Evolutionary conservation across 306 rosid species (phyloP).

Genomic region (Leucaena leucocephala): DNA sequence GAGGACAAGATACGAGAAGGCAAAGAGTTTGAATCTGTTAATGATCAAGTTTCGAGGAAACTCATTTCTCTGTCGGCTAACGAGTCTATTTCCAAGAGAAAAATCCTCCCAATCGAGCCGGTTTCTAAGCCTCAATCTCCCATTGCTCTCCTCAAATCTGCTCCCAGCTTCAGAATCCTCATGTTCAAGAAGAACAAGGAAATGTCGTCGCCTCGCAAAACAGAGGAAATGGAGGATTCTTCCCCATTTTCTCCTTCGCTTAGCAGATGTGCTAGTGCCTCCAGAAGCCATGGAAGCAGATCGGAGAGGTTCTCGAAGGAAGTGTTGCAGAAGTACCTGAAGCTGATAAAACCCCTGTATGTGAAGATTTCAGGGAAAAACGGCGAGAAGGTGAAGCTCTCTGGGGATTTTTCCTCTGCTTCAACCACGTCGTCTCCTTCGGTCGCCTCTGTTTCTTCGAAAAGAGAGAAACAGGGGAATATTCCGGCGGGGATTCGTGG

Average conservation of each 20-base stretch:
- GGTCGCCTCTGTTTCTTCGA: not conserved
- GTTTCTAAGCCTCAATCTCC: constrained; percentile 85
- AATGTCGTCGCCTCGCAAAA: not conserved
- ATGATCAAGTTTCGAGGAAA: constrained; percentile 12
- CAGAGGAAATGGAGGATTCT: constrained; percentile 26
- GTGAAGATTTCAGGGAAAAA: constrained; percentile 44
- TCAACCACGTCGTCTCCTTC: not conserved
- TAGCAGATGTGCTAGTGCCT: constrained; percentile 41
- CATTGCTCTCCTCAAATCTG: constrained; percentile 44
- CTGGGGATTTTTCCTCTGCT: not conserved
- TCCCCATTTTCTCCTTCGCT: constrained; percentile 36
- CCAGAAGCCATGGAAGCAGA: constrained; percentile 30
- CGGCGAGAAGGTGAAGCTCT: constrained; percentile 27
- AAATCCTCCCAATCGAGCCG: constrained; percentile 78
- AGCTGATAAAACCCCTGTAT: constrained; percentile 57
- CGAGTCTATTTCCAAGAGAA: constrained; percentile 72
- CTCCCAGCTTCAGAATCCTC: constrained; percentile 14
- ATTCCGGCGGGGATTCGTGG: constrained; percentile 52
- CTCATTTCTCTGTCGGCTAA: constrained; percentile 42
- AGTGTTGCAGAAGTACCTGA: constrained; percentile 54
- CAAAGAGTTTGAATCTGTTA: not conserved
- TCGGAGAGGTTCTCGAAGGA: constrained; percentile 55
- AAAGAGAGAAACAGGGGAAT: constrained; percentile 4
- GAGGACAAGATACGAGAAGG: constrained; percentile 9
- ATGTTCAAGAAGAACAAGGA: constrained; percentile 45